Evolutionary conservation across 306 rosid species (phyloP), one percentile per base, ranked within the genome.

Genomic region (Luffa aegyptiaca): DNA sequence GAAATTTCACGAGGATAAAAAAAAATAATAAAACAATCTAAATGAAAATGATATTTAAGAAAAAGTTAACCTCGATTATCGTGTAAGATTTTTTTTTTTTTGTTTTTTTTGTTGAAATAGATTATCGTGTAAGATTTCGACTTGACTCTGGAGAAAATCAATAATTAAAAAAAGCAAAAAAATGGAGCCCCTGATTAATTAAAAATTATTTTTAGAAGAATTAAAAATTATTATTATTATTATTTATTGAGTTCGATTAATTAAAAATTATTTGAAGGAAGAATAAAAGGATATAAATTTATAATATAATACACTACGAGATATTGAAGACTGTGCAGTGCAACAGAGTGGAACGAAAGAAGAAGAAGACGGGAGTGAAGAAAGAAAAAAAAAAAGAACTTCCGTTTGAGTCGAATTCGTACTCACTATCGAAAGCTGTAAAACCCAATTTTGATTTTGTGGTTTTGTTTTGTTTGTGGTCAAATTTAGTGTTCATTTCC

Each of bases 371-470:
- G 57, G 4, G 26, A 73, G 0, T 26, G n/a, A 49, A 26, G 4
- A 45, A 68, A 8, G 39, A 49, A 31, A 7, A 12, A 71, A 71
- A 12, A 46, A 13, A 7, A 14, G 6, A 13, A 44, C 48, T 17
- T 68, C 72, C 46, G 16, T 39, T 68, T 6, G n/a, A 70, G 18
- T 26, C 2, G 4, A 72, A 72, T 26, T 72, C 58, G 4, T 70
- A 44, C 56, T 44, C 5, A 3, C 1, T 68, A 45, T 26, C 36
- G 13, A 49, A 72, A 73, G 78, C 33, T 16, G 78, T 48, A 49
- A 73, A 31, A 49, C 57, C 59, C 78, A 49, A 73, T 49, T 73
- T 73, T 16, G 58, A 73, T 73, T 46, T 49, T 73, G 78, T 73
- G 39, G 9, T 26, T 26, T 26, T 26, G 31, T 26, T 26, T 26